Percentiles rank a stretch among this genome's conserved stretches.
Conservation (phyloP, 2,329 filamentous ascomycete genomes). For the Didymosphaeria variabile region DNA sequence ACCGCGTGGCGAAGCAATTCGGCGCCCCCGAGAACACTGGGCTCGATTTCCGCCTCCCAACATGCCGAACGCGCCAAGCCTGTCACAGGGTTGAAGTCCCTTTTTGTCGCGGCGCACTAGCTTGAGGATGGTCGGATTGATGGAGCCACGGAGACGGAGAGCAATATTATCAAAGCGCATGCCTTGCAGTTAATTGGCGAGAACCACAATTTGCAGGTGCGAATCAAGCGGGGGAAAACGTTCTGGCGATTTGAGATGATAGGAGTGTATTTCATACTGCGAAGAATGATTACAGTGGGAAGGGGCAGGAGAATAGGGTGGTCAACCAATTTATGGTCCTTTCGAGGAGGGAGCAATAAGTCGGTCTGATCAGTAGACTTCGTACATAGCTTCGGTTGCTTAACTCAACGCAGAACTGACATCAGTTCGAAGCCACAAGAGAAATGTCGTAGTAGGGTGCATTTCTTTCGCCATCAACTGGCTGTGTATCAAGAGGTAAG, state of each 20-base stretch:
- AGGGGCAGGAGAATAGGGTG: slow-evolving; percentile 4
- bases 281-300: slow-evolving; percentile 67
- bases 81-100: slow-evolving; percentile 65
- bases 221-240: slow-evolving; percentile 61
- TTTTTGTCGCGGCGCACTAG: slow-evolving; percentile 51
- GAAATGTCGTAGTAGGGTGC: no score
- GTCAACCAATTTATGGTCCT: slow-evolving; percentile 62
- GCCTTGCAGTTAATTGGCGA: slow-evolving; percentile 44
- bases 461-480: background rate
- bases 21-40: slow-evolving; percentile 30
- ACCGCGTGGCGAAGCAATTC: slow-evolving; percentile 10
- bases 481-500: background rate
- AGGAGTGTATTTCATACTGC: slow-evolving; percentile 66
- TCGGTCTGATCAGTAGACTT: no score
- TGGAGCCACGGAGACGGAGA: slow-evolving; percentile 46
- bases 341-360: slow-evolving; percentile 48
- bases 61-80: slow-evolving; percentile 66
- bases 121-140: slow-evolving; percentile 44
- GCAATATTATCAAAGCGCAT: slow-evolving; percentile 43
- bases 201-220: slow-evolving; percentile 62
- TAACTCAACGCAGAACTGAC: no score
- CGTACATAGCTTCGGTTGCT: no score
- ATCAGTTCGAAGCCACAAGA: no score
- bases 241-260: slow-evolving; percentile 71
- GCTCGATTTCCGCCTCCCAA: slow-evolving; percentile 47